Conservation (phyloP, 108 stramenopile genomes). For the Conticribra guillardii region DNA sequence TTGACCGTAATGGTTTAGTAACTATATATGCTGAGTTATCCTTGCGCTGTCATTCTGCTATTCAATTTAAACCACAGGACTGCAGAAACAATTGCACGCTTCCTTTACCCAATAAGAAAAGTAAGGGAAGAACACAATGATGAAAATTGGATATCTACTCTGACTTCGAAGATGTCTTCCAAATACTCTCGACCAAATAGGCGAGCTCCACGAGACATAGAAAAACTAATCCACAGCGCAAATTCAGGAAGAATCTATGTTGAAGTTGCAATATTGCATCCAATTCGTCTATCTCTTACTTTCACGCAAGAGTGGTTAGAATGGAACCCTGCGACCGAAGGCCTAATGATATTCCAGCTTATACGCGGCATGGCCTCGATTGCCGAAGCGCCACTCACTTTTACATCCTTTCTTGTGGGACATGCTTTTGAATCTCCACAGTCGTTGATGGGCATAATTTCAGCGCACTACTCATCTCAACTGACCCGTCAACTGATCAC, state of each 20-base stretch:
- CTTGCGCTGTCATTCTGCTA: too few relatives aligned
- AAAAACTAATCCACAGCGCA: conserved; percentile 57
- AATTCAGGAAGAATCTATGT: conserved; percentile 77
- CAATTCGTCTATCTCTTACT: conserved; percentile 71
- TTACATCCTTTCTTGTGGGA: conserved; percentile 80
- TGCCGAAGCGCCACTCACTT: conserved; percentile 75
- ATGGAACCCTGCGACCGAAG: conserved; percentile 58
- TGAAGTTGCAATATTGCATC: conserved; percentile 78
- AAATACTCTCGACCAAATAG: conserved; percentile 52
- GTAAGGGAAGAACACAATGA: conserved; percentile 43
- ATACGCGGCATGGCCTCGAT: conserved; percentile 83
- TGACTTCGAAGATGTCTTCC: conserved; percentile 60
- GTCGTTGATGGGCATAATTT: conserved; percentile 60
- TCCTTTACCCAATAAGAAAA: conserved; percentile 60
- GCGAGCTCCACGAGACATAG: conserved; percentile 59
- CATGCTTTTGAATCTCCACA: conserved; percentile 85
- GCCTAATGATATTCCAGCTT: conserved; percentile 73
- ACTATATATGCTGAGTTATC: too few relatives aligned
- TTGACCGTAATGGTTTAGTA: too few relatives aligned
- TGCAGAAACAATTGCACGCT: conserved; percentile 70
- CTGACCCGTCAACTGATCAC: conserved; percentile 77
- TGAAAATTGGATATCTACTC: conserved; percentile 33
- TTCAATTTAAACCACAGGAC: too few relatives aligned
- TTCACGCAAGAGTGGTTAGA: conserved; percentile 83
- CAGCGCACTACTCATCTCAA: conserved; percentile 83